A percentile compares a stretch with the other conserved stretches of the same genome.
phyloP scores from a whole-genome alignment of 495 filamentous ascomycete species.

The Amorphotheca resinae region DNA sequence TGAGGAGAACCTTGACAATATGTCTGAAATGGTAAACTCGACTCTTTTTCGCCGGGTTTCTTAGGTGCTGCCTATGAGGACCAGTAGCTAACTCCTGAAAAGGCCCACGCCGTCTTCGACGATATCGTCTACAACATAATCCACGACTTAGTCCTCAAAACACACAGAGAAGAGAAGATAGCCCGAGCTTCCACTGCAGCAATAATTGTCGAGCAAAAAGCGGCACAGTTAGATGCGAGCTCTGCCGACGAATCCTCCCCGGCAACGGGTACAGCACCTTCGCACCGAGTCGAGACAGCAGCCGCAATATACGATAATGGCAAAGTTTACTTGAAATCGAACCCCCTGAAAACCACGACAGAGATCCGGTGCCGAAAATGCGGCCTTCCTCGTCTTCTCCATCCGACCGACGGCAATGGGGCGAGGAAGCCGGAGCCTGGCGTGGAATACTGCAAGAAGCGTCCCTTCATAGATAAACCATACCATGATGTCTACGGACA shows the following conservation, averaged over 20 bases:
- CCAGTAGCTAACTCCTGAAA: slow-evolving; percentile 12
- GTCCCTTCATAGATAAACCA: slow-evolving; percentile 57
- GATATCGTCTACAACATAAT: slow-evolving; percentile 62
- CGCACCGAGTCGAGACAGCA: slow-evolving; percentile 47
- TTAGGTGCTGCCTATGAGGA: slow-evolving; percentile 1
- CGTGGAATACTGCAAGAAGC: slow-evolving; percentile 62
- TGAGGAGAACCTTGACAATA: slow-evolving; percentile 5
- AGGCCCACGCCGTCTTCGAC: slow-evolving; percentile 47
- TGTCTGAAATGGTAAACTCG: slow-evolving; percentile 17
- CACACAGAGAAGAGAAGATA: slow-evolving; percentile 62
- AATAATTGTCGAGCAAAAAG: slow-evolving; percentile 48
- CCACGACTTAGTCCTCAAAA: slow-evolving; percentile 55
- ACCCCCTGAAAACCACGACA: slow-evolving; percentile 53
- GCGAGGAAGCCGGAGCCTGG: slow-evolving; percentile 47
- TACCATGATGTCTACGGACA: slow-evolving; percentile 79
- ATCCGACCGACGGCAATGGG: slow-evolving; percentile 49
- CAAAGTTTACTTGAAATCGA: slow-evolving; percentile 59
- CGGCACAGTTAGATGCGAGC: slow-evolving; percentile 25
- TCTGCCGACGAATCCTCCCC: slow-evolving; percentile 22
- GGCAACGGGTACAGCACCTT: slow-evolving; percentile 17
- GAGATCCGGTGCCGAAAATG: slow-evolving; percentile 60
- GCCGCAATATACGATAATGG: slow-evolving; percentile 63
- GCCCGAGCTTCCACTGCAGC: slow-evolving; percentile 62
- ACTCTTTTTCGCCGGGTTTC: slow-evolving; percentile 3
- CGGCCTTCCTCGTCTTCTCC: slow-evolving; percentile 48